Evolutionary conservation across 148 eudicot species (phyloP), one percentile per base, ranked within the genome.

Genomic region (Mesembryanthemum crystallinum): DNA sequence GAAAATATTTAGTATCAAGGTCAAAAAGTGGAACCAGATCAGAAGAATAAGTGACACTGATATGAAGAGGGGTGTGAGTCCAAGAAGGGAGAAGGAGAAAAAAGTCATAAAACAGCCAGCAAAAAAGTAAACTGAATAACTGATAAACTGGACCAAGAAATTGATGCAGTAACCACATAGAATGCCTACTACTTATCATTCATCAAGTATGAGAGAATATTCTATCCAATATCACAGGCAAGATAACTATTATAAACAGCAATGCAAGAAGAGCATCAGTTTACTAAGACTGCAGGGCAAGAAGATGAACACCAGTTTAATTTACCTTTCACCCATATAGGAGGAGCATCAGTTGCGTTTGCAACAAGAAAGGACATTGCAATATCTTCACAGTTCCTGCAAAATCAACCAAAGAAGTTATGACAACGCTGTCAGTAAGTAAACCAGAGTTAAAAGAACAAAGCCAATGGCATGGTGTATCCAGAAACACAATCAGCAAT

Each of bases 361-460:
- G 69, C 35, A 21, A 64, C 68, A 20, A 37, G 15, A 23, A 37
- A 30, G 20, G 69, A 37, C 69, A 10, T 65, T n/a, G 90, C 93
- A 84, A 93, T 93, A 87, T 93, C 98, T 83, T 93, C 98, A 83
- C 98, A 94, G 66, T 94, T 94, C 87, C 98, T 94, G 87, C 68
- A 73, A 52, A 75, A 77, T n/a, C 64, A 80, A 43, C 51, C 37
- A 52, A 69, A 58, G 24, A 71, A 71, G 63, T 67, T 76, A 63
- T 35, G 60, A 58, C 23, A 73, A 39, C 61, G 57, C 66, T 66
- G 69, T 25, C 68, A 67, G 47, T 14, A 64, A 58, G 52, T 33
- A 24, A 69, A 25, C 32, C 11, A 76, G 25, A 77, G 21, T n/a
- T n/a, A 47, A 54, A 68, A 0, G 42, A 60, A 54, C 47, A 54